Conservation (phyloP, 331 rosid genomes). For the Quercus phellos region DNA sequence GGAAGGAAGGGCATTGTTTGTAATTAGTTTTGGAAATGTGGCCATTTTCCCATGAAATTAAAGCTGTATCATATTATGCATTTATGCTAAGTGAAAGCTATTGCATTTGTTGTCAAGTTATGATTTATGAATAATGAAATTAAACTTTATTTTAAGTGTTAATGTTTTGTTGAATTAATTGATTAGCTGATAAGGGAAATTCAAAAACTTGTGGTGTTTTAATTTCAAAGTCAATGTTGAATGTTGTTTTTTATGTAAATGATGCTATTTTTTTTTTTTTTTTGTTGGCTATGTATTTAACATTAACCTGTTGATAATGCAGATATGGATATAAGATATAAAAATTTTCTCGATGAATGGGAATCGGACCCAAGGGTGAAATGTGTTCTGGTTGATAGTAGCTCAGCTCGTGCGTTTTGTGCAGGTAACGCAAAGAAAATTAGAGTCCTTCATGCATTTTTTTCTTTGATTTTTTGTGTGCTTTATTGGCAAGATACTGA, state of each 20-base stretch:
- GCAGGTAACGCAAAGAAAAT: conserved; percentile 56
- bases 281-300: conserved; percentile 1
- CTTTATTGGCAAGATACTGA: too few relatives aligned
- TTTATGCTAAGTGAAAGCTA: not conserved
- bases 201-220: not conserved
- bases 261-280: not conserved
- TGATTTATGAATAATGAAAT: not conserved
- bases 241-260: not conserved
- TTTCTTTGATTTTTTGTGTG: too few relatives aligned
- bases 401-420: conserved; percentile 88
- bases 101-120: too few relatives aligned
- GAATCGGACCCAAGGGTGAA: conserved; percentile 75
- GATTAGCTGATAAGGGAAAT: not conserved
- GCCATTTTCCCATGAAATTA: not conserved
- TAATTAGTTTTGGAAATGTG: not conserved
- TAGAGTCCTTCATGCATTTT: not conserved
- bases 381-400: conserved; percentile 82
- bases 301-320: conserved; percentile 25
- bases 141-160: not conserved
- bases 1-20: not conserved
- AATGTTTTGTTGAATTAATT: not conserved
- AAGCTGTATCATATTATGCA: not conserved
- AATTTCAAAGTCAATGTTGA: not conserved
- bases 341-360: conserved; percentile 85
- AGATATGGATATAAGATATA: conserved; percentile 89